Conservation (phyloP, 1,284 basidiomycete species). For the Malassezia equina region DNA sequence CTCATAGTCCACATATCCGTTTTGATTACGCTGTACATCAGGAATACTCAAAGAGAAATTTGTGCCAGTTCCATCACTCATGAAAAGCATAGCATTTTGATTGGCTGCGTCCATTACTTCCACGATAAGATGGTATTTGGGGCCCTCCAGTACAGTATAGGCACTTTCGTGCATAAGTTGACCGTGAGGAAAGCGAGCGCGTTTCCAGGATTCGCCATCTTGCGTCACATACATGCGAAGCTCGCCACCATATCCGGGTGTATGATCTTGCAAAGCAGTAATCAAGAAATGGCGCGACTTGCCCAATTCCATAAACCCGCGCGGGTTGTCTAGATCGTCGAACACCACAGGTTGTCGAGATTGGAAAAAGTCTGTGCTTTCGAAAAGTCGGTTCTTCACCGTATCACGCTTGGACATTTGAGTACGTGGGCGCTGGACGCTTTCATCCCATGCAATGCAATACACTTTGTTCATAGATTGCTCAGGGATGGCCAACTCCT, state of each 20-base stretch:
- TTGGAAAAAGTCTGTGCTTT: slow-evolving; percentile 40
- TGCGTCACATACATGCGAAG: slow-evolving; percentile 39
- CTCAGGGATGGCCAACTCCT: slow-evolving; percentile 21
- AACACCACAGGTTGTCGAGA: slow-evolving; percentile 28
- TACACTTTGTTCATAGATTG: slow-evolving; percentile 32
- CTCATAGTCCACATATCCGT: slow-evolving; percentile 88
- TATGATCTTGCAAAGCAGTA: slow-evolving; percentile 33
- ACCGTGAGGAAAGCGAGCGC: slow-evolving; percentile 64
- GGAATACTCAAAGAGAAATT: slow-evolving; percentile 84
- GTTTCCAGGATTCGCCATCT: slow-evolving; percentile 36
- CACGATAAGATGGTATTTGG: slow-evolving; percentile 80
- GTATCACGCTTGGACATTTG: not conserved
- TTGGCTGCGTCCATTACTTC: slow-evolving; percentile 60
- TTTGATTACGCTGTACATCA: slow-evolving; percentile 77
- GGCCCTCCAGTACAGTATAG: slow-evolving; percentile 90
- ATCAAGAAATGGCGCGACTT: slow-evolving; percentile 36
- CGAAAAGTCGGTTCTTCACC: slow-evolving; percentile 26
- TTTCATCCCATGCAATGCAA: slow-evolving; percentile 43
- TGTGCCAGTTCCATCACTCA: slow-evolving; percentile 86
- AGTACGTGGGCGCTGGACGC: not conserved
- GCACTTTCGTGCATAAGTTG: slow-evolving; percentile 73
- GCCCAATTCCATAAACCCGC: slow-evolving; percentile 39
- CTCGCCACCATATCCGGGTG: slow-evolving; percentile 22
- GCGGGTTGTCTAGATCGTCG: slow-evolving; percentile 34
- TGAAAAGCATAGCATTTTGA: slow-evolving; percentile 78